Base-by-base conservation (phyloP, 1,139 yeast species). In the Sugiyamaella novakii region DNA sequence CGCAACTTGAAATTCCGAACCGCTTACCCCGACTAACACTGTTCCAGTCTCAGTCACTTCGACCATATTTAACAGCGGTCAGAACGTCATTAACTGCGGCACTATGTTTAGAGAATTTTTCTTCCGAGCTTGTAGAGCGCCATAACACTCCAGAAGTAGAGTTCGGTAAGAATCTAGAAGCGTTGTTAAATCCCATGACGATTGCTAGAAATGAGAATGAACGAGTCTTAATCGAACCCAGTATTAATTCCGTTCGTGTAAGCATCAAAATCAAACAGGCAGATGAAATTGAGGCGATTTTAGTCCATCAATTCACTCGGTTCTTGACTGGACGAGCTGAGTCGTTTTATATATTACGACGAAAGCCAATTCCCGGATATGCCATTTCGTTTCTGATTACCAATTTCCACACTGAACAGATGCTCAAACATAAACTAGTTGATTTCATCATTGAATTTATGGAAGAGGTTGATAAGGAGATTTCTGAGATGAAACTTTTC, bases 401-500 rank as follows among this genome's bases (percentile, higher is more conserved):
- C 33, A 92, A 92, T 70, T 83, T 83, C 71, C 98, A 92, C 70
- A 89, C 97, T 8, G 98, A 92, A 68, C 85, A 85, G 60, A 89
- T 92, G 96, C 79, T 91, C 69, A 92, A 94, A 72, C 92, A 86
- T 64, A 94, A 94, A 69, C 78, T 92, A 63, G 96, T 92, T 43
- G 98, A 92, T 68, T 92, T 92, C 66, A 89, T 92, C 61, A 88
- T 92, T 62, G 98, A 92, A 72, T 92, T 94, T 68, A 91, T 92
- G 98, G 98, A 92, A 69, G 98, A 91, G 63, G 98, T 92, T 21
- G 99, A 92, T 70, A 92, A 91, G 73, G 99, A 92, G 69, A 94
- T 92, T 64, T 87, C 96, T 69, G 99, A 92, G 68, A 94, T 92
- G 96, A 94, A 94, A 71, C 77, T 92, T 67, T 94, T 92, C 68